Conservation (phyloP, 345 rosid species). For the Eucalyptus curtisii region DNA sequence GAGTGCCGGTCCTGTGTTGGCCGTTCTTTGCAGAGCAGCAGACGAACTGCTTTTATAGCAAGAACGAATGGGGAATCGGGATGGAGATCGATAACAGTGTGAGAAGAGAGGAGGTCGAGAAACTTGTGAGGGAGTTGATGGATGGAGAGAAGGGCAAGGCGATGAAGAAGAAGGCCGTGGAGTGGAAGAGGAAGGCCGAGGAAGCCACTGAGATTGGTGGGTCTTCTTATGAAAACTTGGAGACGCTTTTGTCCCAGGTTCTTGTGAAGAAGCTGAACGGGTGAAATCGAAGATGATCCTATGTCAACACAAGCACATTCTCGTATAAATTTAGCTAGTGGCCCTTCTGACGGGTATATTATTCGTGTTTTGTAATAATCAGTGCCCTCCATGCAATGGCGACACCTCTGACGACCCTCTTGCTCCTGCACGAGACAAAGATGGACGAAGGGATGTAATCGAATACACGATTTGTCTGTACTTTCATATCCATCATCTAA, state of each 20-base stretch:
- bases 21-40: constrained; percentile 15
- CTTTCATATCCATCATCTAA: neutral
- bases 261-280: neutral
- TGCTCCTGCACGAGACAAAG: neutral
- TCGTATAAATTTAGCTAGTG: neutral
- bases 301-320: neutral
- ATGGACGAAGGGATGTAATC: neutral
- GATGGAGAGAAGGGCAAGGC: constrained; percentile 11
- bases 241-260: neutral
- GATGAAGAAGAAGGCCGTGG: constrained; percentile 8
- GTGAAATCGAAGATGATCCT: neutral
- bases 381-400: neutral
- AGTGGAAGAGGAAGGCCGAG: constrained; percentile 17
- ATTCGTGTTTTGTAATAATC: neutral
- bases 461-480: neutral
- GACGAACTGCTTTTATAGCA: constrained; percentile 7
- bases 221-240: constrained; percentile 4
- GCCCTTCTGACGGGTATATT: neutral
- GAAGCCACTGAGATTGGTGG: neutral
- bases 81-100: constrained; percentile 24
- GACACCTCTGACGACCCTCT: neutral
- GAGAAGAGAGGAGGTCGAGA: constrained; percentile 17
- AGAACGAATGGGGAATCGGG: constrained; percentile 27
- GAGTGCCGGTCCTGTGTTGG: constrained; percentile 14
- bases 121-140: constrained; percentile 16